Evolutionary conservation across 495 filamentous ascomycete genomes (phyloP), one percentile per base, ranked within the genome.

Genomic region (Darksidea phi): DNA sequence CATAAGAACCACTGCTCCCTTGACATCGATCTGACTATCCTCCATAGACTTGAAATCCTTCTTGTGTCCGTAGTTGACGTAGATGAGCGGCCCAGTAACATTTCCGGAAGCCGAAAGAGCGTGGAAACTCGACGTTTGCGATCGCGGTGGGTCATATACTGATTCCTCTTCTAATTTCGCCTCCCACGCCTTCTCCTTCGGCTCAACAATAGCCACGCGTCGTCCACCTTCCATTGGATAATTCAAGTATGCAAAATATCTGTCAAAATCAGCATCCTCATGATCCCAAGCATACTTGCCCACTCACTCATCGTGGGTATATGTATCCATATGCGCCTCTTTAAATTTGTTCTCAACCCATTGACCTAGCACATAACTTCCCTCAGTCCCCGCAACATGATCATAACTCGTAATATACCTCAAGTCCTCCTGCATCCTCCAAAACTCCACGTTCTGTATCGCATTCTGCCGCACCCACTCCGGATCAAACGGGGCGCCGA

Each of bases 321-420:
- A 84, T 43, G 82, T 75, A 61, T 96, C 90, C 63, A 97, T 76
- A 8, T 82, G 82, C 56, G 85, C 85, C 28, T 75, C 80, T 64
- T 73, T 74, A 71, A 95, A 95, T 62, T 84, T 73, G 57, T 81
- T 82, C 73, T 93, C 81, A 53, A 96, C 83, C 76, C 88, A 95
- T 75, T 89, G 81, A 17, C 87, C 91, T 24, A 95, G 78, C 49
- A 85, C 84, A 61, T 84, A 88, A 73, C 94, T 91, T 26, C 94
- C 95, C 73, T 94, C 86, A 4, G 90, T 94, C 25, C 94, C 94
- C 2, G 91, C 94, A 38, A 97, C 77, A 73, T 97, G 94, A 61
- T 92, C 85, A 67, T 85, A 95, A 24, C 78, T 76, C 20, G 88
- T 92, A 54, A 94, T 80, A 67, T 88, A 84, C 65, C 77, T 77